A percentile compares a stretch with the other conserved stretches of the same genome.
Conservation (phyloP, 331 rosid species). For the Cydonia oblonga region DNA sequence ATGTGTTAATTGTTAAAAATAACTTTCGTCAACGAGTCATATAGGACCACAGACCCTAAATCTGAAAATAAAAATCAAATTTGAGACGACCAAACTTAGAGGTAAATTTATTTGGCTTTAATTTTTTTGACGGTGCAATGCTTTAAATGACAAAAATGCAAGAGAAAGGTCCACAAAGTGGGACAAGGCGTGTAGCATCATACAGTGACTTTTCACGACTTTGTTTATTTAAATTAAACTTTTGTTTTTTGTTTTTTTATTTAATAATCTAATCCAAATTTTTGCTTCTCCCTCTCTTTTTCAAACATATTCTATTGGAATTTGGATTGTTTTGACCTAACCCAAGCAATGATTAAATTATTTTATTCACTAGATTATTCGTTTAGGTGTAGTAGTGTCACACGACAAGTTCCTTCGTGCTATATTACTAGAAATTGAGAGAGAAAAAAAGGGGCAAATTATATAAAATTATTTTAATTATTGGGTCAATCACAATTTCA, state of each 20-base stretch:
- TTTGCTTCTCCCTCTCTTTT: neutral
- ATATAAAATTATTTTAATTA: too few species aligned
- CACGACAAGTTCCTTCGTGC: constrained; percentile 25
- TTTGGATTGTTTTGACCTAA: constrained; percentile 37
- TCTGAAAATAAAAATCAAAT: too few species aligned
- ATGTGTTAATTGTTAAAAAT: too few species aligned
- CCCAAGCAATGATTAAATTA: constrained; percentile 4
- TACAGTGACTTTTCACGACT: constrained; percentile 11
- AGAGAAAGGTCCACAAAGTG: constrained; percentile 17
- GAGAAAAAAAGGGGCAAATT: neutral
- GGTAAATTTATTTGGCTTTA: too few species aligned
- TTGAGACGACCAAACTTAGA: neutral
- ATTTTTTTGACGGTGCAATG: neutral
- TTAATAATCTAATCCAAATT: constrained; percentile 5
- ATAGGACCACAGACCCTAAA: constrained; percentile 9
- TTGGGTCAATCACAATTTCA: too few species aligned
- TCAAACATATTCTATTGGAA: constrained; percentile 8
- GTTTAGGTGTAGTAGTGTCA: constrained; percentile 4
- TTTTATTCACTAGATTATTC: neutral
- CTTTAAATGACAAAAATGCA: neutral
- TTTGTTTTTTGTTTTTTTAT: neutral
- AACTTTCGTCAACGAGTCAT: neutral
- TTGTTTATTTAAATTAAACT: neutral
- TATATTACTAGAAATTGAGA: neutral
- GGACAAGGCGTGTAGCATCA: constrained; percentile 32